Base-by-base conservation (phyloP, 805 yeast species). In the Candida koratica region DNA sequence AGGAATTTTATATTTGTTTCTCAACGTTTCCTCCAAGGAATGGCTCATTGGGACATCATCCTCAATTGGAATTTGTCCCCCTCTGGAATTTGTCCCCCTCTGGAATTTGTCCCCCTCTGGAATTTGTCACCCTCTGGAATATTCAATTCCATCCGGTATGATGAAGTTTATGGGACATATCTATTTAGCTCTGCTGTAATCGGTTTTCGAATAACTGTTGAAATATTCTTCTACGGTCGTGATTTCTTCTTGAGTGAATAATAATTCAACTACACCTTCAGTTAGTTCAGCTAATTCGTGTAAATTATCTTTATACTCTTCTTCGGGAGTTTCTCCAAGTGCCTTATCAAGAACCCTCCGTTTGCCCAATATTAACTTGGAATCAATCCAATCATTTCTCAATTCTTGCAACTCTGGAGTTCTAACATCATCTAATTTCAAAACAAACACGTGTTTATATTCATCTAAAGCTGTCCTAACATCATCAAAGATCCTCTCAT, bases 31-130 rank as follows among this genome's bases (percentile, higher is more conserved):
- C 63, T 93, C 98, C 65, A 94, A 73, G 5, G 97, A 87, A 58
- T 93, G 98, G 9, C 94, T 82, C 84, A 93, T 81, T 49, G 97
- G 96, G 15, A 93, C 88, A 61, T 93, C 99, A 46, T 93, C 97
- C 55, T 88, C 97, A 16, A 58, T 64, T 19, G 96, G 73, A 34
- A 89, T 67, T 63, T 86, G 94, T 15, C 98, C 98, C 52, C 96
- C n/a, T n/a, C n/a, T n/a, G n/a, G n/a, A n/a, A n/a, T n/a, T n/a
- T n/a, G n/a, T n/a, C n/a, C n/a, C n/a, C n/a, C n/a, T n/a, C n/a
- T n/a, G n/a, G n/a, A n/a, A n/a, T n/a, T n/a, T n/a, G n/a, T n/a
- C n/a, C n/a, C n/a, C n/a, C n/a, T n/a, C n/a, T n/a, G n/a, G n/a
- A n/a, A n/a, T n/a, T n/a, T n/a, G n/a, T n/a, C n/a, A n/a, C n/a